Evolutionary conservation across 257 asterid genomes (phyloP).

Genomic region (Thymus mandschuricus): DNA sequence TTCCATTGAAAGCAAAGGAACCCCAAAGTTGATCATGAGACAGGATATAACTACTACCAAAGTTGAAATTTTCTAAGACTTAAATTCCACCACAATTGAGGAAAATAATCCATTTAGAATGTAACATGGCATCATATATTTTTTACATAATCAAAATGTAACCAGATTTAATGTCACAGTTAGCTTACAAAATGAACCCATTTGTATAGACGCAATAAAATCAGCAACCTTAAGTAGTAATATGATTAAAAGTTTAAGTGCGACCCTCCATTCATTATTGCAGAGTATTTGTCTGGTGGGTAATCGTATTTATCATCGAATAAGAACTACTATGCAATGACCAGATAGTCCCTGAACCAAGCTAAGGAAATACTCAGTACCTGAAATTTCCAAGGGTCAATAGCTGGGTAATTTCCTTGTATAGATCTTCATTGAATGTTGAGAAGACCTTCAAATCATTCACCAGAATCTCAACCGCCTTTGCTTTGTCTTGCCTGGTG

Average conservation of each 20-base stretch:
- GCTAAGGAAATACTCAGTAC: slow-evolving; percentile 41
- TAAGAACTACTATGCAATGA: slow-evolving; percentile 19
- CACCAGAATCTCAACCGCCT: slow-evolving; percentile 87
- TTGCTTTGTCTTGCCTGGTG: slow-evolving; percentile 86
- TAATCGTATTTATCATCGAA: background rate
- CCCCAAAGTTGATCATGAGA: slow-evolving; percentile 14
- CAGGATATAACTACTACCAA: slow-evolving; percentile 9
- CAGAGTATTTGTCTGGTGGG: slow-evolving; percentile 1
- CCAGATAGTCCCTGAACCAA: background rate
- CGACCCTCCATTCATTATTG: background rate
- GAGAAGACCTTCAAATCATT: slow-evolving; percentile 91
- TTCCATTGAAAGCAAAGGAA: slow-evolving; percentile 1
- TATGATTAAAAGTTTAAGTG: slow-evolving; percentile 7
- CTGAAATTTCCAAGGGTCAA: slow-evolving; percentile 87
- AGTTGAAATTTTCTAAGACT: background rate
- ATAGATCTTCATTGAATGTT: slow-evolving; percentile 84
- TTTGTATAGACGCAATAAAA: background rate
- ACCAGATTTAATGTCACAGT: background rate
- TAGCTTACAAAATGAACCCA: slow-evolving; percentile 9
- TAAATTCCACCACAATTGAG: background rate
- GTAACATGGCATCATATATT: background rate
- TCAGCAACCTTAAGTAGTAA: slow-evolving; percentile 4
- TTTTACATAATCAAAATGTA: slow-evolving; percentile 11
- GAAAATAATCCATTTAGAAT: background rate
- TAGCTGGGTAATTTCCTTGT: slow-evolving; percentile 92